Conservation (phyloP, 179 eudicot genomes). For the Beta corolliflora region DNA sequence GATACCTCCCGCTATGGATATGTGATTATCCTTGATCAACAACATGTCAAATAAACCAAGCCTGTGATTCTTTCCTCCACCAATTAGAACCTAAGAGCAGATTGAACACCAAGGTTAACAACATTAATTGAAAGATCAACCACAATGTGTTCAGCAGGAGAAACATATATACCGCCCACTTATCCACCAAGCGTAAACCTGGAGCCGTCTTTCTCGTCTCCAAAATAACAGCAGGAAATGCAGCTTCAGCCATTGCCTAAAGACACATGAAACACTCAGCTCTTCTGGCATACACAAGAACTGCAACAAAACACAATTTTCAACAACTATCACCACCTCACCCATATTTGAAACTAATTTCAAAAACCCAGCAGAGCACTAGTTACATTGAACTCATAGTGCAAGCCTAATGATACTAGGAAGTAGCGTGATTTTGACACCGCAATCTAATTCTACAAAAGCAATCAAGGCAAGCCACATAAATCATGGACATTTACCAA, state of each 20-base stretch:
- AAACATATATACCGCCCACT: constrained; percentile 87
- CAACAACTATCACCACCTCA: neutral
- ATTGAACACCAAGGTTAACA: constrained; percentile 23
- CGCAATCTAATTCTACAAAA: neutral
- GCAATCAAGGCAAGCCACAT: neutral
- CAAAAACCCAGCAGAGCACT: neutral
- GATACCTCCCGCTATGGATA: constrained; percentile 89
- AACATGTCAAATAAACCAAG: constrained; percentile 98
- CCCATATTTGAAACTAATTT: neutral
- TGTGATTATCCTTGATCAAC: constrained; percentile 92
- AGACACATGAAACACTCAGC: constrained; percentile 13
- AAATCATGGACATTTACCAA: neutral
- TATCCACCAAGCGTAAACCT: constrained; percentile 91
- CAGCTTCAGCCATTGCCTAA: constrained; percentile 96
- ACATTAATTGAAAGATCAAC: constrained; percentile 2
- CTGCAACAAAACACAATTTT: neutral
- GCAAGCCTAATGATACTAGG: neutral
- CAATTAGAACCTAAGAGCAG: constrained; percentile 71
- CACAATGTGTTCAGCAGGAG: constrained; percentile 19
- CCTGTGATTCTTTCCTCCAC: constrained; percentile 94
- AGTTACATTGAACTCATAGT: neutral
- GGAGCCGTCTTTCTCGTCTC: constrained; percentile 99
- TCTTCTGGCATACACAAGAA: neutral
- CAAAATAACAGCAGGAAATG: constrained; percentile 75
- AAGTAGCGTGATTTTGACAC: neutral